Base-by-base conservation (phyloP, 2,329 filamentous ascomycete species). In the Ophiosphaerella herpotricha region DNA sequence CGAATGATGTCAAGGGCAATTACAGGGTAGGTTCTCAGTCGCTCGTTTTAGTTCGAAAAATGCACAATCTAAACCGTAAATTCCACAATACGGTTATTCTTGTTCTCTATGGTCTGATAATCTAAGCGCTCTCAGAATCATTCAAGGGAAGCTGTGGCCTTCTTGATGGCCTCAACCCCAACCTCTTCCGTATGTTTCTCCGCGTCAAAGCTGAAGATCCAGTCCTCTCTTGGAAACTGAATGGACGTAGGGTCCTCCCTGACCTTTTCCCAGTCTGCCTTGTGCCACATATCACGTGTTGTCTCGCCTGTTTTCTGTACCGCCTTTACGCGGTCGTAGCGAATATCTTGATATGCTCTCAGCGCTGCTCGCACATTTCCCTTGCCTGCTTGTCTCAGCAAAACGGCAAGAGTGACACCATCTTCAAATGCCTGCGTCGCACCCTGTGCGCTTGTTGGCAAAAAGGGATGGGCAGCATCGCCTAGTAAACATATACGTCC, bases 371-470 rank as follows among this genome's bases (percentile, higher is more conserved):
- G 55, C 1, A 74, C 62, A 46, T 73, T 70, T 0, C 32, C 42
- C 41, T 68, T 71, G 0, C 65, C 68, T 3, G 66, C 62, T 24
- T 64, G 60, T 33, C 58, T 43, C 43, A 72, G 39, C 12, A 64
- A 8, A 1, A 68, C 54, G 1, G 67, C 67, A 7, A 72, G 42
- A 11, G 67, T 68, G 11, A 70, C 66, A 9, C 62, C 67, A 58
- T 81, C 82, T 66, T 83, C 81, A 16, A 80, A 77, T 0, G 81
- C 80, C 62, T 83, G 80, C 36, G 78, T 79, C 0, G 80, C 79
- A 1, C 80, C 80, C 52, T 82, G 80, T 0, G 79, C 79, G 46
- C 76, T 79, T 0, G 80, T 82, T 0, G 80, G 81, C 6, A 84
- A 61, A 60, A 82, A 81, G 0, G 80, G 75, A 57, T 83, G 81